Conservation (phyloP, 306 rosid species). For the Sicyos baderoa region DNA sequence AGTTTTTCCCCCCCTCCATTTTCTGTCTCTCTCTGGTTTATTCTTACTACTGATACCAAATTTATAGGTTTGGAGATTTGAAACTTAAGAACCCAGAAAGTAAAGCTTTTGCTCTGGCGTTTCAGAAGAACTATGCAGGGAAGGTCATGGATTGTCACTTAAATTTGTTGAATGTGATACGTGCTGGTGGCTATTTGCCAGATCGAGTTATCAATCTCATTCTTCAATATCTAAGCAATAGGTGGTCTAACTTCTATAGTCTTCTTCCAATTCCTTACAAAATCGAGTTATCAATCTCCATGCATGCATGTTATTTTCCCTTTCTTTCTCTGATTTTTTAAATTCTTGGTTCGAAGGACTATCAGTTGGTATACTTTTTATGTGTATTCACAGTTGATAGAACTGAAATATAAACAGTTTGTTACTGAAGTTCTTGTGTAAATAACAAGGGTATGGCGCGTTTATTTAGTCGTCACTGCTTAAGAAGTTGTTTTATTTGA, state of each 20-base stretch:
- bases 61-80: slow-evolving; percentile 80
- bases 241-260: slow-evolving; percentile 33
- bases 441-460: not conserved
- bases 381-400: not conserved
- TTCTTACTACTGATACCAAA: slow-evolving; percentile 3
- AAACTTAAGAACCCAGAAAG: slow-evolving; percentile 88
- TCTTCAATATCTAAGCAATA: slow-evolving; percentile 89
- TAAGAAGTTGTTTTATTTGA: not conserved
- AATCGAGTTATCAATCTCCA: not conserved
- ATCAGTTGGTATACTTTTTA: slow-evolving; percentile 1
- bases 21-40: not conserved
- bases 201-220: slow-evolving; percentile 84
- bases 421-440: not conserved
- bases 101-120: slow-evolving; percentile 85
- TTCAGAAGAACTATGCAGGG: slow-evolving; percentile 89
- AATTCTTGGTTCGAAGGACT: not conserved
- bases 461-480: not conserved
- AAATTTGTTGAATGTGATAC: slow-evolving; percentile 67
- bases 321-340: not conserved
- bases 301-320: slow-evolving; percentile 1
- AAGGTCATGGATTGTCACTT: slow-evolving; percentile 85
- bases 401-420: not conserved
- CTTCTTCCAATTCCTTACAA: not conserved
- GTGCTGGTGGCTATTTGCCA: slow-evolving; percentile 84
- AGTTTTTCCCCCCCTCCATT: not conserved